Percentiles rank a stretch among this genome's conserved stretches.
phyloP scores from a whole-genome alignment of 225 moss, liverwort and hornwort genomes.

The Marchantia polymorpha region DNA sequence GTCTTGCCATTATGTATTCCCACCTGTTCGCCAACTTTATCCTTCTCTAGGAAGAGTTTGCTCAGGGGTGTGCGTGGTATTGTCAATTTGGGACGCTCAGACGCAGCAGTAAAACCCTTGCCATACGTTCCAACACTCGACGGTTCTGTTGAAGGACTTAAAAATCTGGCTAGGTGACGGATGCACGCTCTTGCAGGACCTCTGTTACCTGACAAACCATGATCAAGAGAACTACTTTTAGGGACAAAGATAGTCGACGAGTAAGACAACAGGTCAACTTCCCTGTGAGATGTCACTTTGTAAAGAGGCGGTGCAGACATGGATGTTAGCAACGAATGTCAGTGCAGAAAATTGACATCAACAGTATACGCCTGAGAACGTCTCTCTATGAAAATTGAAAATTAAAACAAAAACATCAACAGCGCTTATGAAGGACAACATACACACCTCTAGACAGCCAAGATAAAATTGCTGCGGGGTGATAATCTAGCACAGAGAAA shows the following conservation, averaged over 20 bases:
- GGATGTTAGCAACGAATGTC: background rate
- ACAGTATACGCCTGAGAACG: background rate
- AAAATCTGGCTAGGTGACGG: conserved; percentile 73
- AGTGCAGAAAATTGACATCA: background rate
- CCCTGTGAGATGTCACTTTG: background rate
- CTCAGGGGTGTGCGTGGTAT: conserved; percentile 41
- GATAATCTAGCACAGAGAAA: conserved; percentile 74
- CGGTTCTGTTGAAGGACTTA: conserved; percentile 36
- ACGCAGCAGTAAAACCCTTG: background rate
- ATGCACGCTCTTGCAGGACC: conserved; percentile 72
- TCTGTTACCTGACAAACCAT: conserved; percentile 53
- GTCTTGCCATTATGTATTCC: conserved; percentile 10
- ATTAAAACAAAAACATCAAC: background rate
- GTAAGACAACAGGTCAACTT: background rate
- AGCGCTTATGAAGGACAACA: conserved; percentile 4
- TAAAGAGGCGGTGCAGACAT: background rate
- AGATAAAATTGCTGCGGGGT: conserved; percentile 68
- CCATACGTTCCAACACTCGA: conserved; percentile 12
- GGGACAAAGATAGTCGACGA: conserved; percentile 5
- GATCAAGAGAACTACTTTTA: background rate
- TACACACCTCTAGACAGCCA: conserved; percentile 81
- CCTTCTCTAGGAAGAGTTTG: conserved; percentile 30
- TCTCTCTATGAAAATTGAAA: background rate
- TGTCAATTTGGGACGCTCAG: conserved; percentile 12
- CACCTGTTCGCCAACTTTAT: background rate